Evolutionary conservation across 108 stramenopile genomes (phyloP).

Genomic region (Fragilariopsis cylindrus): DNA sequence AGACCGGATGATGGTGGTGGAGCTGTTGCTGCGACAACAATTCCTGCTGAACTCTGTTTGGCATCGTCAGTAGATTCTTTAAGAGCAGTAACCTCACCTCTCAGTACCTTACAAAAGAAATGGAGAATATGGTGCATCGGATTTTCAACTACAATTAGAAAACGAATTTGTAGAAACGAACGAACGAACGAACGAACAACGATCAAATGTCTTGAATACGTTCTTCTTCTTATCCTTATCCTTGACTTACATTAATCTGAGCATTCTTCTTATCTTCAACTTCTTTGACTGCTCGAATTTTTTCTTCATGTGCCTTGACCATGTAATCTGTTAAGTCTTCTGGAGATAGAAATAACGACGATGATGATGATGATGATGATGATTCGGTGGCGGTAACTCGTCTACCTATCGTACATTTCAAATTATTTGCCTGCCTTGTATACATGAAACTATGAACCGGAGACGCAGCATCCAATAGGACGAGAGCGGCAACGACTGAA

Average conservation of each 20-base stretch:
- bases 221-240: neutral
- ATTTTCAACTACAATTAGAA: neutral
- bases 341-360: neutral
- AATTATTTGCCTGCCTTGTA: neutral
- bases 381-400: neutral
- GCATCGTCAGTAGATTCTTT: slow-evolving; percentile 21
- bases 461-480: neutral
- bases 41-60: slow-evolving; percentile 9
- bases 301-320: slow-evolving; percentile 83
- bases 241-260: slow-evolving; percentile 61
- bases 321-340: slow-evolving; percentile 70
- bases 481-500: neutral
- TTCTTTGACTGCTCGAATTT: slow-evolving; percentile 59
- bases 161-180: neutral
- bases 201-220: neutral
- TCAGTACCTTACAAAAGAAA: slow-evolving; percentile 44
- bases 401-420: neutral
- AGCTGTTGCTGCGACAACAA: slow-evolving; percentile 18
- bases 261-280: slow-evolving; percentile 71
- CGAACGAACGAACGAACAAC: neutral
- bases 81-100: slow-evolving; percentile 48
- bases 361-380: neutral
- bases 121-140: neutral
- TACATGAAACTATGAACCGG: neutral
- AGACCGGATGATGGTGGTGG: slow-evolving; percentile 18